Conservation (phyloP, 768 basidiomycete genomes). For the Boletus huronensis region DNA sequence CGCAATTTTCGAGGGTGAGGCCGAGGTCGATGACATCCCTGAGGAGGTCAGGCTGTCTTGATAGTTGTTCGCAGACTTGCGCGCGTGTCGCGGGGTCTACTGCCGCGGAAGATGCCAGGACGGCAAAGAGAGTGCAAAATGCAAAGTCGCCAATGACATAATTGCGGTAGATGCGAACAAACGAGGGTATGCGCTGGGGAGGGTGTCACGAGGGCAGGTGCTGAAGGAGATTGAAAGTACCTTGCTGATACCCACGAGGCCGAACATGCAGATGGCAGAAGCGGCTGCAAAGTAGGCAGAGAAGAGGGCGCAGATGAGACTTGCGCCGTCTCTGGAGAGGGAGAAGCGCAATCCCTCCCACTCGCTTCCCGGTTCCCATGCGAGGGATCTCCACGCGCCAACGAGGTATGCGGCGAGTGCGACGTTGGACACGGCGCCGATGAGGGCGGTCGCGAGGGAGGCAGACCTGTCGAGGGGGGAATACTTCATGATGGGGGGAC, state of each 20-base stretch:
- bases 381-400: conserved; percentile 42
- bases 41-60: conserved; percentile 71
- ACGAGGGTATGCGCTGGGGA: conserved; percentile 55
- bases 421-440: conserved; percentile 41
- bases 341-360: conserved; percentile 45
- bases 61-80: conserved; percentile 69
- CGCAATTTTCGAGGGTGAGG: conserved; percentile 76
- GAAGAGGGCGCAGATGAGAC: conserved; percentile 57
- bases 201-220: background rate
- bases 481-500: conserved; percentile 1
- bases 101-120: conserved; percentile 54
- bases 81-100: conserved; percentile 55
- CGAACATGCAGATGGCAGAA: conserved; percentile 59
- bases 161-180: conserved; percentile 78
- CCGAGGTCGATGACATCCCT: conserved; percentile 68
- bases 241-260: conserved; percentile 66
- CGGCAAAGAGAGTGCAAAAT: conserved; percentile 59
- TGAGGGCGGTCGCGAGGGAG: conserved; percentile 35
- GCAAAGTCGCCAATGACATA: conserved; percentile 77
- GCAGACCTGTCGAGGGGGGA: conserved; percentile 30
- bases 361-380: conserved; percentile 47
- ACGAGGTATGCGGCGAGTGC: conserved; percentile 40
- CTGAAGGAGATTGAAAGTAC: conserved; percentile 36
- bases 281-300: conserved; percentile 65
- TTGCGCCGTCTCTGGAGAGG: conserved; percentile 40